Evolutionary conservation across 331 rosid genomes (phyloP), one percentile per base, ranked within the genome.

Genomic region (Saraca asoca): DNA sequence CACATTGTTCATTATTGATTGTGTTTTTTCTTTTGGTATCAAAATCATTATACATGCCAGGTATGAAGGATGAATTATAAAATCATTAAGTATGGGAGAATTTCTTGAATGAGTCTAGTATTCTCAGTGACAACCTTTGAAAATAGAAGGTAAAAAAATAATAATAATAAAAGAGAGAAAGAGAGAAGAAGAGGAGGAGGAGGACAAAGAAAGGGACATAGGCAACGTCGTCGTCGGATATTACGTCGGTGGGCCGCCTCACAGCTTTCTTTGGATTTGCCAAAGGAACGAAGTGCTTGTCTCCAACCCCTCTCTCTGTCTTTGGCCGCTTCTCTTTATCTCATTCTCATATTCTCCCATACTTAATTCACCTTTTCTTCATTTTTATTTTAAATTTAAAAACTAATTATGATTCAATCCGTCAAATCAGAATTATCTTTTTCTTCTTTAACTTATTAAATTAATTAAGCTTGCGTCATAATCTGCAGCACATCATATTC

Each of bases 241-340:
- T 70, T 72, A 78, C 81, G 72, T 86, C 64, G 80, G 80, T 78
- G 88, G 78, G 86, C 82, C 95, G 88, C 80, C 83, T 90, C 72
- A 52, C 55, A 42, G 31, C 31, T 1, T 24, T 82, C 87, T 88
- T 88, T 81, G 97, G 91, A 91, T 83, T 86, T 91, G 90, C 90
- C 96, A 76, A 86, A 82, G 95, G 91, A 83, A 81, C 45, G 66
- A 52, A 69, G 95, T 52, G 90, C 74, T 88, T 88, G 95, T 88
- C 90, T 62, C 50, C 59, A 70, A 37, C 74, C 68, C 46, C 41
- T 38, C 10, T 31, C 64, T 9, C 18, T n/a, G n/a, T 45, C 72
- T 78, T 44, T 70, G 87, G 73, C 81, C 57, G 79, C 82, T 75
- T 79, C 80, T 72, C 62, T 69, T 56, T 72, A 62, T 43, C 59